Base-by-base conservation (phyloP, 805 yeast species). In the Candida coquimbonensis region DNA sequence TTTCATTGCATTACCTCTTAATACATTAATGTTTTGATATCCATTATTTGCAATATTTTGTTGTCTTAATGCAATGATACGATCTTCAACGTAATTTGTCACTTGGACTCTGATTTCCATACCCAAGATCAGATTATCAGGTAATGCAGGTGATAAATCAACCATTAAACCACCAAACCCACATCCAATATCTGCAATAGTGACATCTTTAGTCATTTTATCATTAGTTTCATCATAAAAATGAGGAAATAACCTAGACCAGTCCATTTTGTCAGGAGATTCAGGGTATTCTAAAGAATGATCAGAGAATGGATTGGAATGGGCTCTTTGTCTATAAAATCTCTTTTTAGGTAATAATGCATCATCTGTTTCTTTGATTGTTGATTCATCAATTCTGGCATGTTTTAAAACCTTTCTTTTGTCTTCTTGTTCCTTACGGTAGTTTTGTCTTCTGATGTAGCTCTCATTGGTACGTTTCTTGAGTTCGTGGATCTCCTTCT, bases 31-130 rank as follows among this genome's bases (percentile, higher is more conserved):
- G 65, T 93, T 93, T 59, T 86, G 89, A 63, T 81, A 93, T 32
- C 70, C 72, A 29, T 60, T 64, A 42, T 60, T 59, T 21, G 66
- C 55, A 39, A 56, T 51, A 9, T 56, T 56, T 53, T 66, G 57
- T 46, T 69, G 66, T 64, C 98, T 78, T 53, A 93, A 72, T 2
- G 98, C 98, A 49, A 87, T 78, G 52, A 93, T 88, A 57, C 97
- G 73, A 65, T 93, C 99, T 65, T 91, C 96, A 12, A 93, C 98
- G 60, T 90, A 93, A 55, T 93, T 89, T 1, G 98, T 91, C 42
- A 93, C 99, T 66, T 93, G 99, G 17, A 90, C 96, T 61, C 99
- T 77, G 60, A 93, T 93, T 67, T 93, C 99, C 96, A 93, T 89
- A 16, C 99, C 99, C 39, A 93, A 70, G 39, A 89, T 82, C 57